These are phyloP conservation scores for Ilyonectria mors-panacis DNA, from an alignment of 2,329 filamentous ascomycete genomes.

Conservation along the genomic window DNA sequence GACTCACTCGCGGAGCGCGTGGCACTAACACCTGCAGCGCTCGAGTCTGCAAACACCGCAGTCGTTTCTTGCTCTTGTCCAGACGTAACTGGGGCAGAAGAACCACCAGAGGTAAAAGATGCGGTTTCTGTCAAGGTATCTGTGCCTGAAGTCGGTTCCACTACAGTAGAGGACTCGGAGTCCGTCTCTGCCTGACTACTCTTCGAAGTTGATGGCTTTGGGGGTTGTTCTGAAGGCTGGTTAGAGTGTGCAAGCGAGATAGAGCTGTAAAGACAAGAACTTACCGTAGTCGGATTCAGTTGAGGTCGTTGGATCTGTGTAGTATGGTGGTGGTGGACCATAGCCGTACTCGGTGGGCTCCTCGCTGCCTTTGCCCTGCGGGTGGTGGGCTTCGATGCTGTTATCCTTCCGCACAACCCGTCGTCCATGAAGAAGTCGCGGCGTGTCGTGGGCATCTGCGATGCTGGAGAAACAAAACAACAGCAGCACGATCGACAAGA, in stretches of 20 bases:
- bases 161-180: neutral
- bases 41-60: constrained; percentile 1
- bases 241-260: constrained; percentile 20
- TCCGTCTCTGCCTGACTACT: neutral
- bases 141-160: neutral
- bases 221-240: constrained; percentile 24
- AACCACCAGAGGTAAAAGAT: neutral
- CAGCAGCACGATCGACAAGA: constrained; percentile 51
- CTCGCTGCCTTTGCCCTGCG: constrained; percentile 11
- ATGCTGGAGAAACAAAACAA: constrained; percentile 37
- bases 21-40: constrained; percentile 1
- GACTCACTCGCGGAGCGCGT: constrained; percentile 4
- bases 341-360: constrained; percentile 39
- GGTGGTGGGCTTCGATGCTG: constrained; percentile 29
- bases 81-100: neutral
- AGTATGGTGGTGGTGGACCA: constrained; percentile 44
- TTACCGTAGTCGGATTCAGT: constrained; percentile 32
- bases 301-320: constrained; percentile 26
- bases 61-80: neutral
- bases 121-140: neutral
- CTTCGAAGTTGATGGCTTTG: constrained; percentile 13
- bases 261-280: neutral
- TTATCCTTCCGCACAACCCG: constrained; percentile 25
- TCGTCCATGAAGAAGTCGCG: constrained; percentile 6
- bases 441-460: constrained; percentile 22